Evolutionary conservation across 2,329 filamentous ascomycete genomes (phyloP).

Genomic region (Monosporascus sp.): DNA sequence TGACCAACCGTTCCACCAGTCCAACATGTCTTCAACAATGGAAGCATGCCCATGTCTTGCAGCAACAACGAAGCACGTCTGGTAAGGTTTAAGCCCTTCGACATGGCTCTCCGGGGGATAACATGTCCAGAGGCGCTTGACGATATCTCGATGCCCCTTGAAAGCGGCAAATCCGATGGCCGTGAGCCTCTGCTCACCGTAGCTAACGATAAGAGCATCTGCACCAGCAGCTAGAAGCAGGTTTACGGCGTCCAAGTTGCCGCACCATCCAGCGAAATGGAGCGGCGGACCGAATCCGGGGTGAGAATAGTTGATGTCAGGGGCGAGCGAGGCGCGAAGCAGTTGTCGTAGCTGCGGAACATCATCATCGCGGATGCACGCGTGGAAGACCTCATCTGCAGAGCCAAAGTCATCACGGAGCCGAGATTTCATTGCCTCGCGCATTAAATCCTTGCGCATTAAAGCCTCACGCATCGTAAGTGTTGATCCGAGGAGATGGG

Average conservation of each 20-base stretch:
- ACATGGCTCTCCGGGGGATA: not conserved
- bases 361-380: too few relatives aligned
- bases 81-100: too few relatives aligned
- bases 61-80: not conserved
- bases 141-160: not conserved
- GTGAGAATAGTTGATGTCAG: too few relatives aligned
- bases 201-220: not conserved
- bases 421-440: too few relatives aligned
- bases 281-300: too few relatives aligned
- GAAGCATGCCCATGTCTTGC: constrained; percentile 9
- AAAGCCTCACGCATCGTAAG: too few relatives aligned
- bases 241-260: not conserved
- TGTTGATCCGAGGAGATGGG: too few relatives aligned
- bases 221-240: not conserved
- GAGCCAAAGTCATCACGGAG: too few relatives aligned
- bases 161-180: not conserved
- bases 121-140: constrained; percentile 4
- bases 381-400: too few relatives aligned
- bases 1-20: constrained; percentile 11
- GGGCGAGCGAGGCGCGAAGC: too few relatives aligned
- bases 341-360: too few relatives aligned
- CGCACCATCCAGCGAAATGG: not conserved
- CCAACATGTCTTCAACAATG: constrained; percentile 11
- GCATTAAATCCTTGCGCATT: too few relatives aligned
- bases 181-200: not conserved